These are phyloP conservation scores for Saccharum spontaneum DNA, from an alignment of 176 grass and related monocot species.

Conservation along the genomic window DNA sequence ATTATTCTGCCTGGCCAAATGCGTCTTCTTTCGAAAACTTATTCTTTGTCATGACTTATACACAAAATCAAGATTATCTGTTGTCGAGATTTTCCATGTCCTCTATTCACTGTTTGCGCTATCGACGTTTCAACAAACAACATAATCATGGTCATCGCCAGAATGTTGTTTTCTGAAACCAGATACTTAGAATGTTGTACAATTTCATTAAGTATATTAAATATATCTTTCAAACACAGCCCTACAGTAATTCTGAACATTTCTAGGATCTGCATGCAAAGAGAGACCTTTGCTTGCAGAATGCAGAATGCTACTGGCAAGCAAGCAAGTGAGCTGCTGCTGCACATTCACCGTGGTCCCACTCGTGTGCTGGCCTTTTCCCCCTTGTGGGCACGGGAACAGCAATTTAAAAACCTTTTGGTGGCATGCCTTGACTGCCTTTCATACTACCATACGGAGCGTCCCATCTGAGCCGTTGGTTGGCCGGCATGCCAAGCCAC, in stretches of 20 bases:
- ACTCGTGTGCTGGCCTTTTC: neutral
- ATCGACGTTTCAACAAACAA: neutral
- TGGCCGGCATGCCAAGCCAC: neutral
- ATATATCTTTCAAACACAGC: neutral
- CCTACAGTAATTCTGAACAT: neutral
- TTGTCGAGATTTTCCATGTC: too few relatives aligned
- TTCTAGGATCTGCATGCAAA: neutral
- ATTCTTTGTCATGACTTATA: too few relatives aligned
- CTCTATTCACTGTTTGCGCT: too few relatives aligned
- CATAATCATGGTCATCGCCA: neutral
- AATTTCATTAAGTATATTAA: neutral
- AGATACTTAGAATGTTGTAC: neutral
- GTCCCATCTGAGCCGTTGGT: neutral
- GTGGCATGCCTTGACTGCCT: conserved; percentile 35
- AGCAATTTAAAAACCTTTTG: conserved; percentile 18
- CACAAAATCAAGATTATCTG: too few relatives aligned
- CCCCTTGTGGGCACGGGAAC: conserved; percentile 12
- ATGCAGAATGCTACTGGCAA: conserved; percentile 15
- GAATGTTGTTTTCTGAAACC: neutral
- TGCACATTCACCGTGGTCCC: conserved; percentile 25
- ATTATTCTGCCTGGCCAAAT: too few relatives aligned
- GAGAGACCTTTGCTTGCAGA: conserved; percentile 14
- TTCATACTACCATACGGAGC: neutral
- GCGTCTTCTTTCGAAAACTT: too few relatives aligned
- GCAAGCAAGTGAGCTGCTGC: conserved; percentile 8